A percentile compares a stretch with the other conserved stretches of the same genome.
Conservation (phyloP, 305 asterid species). For the Solanum hybrid region DNA sequence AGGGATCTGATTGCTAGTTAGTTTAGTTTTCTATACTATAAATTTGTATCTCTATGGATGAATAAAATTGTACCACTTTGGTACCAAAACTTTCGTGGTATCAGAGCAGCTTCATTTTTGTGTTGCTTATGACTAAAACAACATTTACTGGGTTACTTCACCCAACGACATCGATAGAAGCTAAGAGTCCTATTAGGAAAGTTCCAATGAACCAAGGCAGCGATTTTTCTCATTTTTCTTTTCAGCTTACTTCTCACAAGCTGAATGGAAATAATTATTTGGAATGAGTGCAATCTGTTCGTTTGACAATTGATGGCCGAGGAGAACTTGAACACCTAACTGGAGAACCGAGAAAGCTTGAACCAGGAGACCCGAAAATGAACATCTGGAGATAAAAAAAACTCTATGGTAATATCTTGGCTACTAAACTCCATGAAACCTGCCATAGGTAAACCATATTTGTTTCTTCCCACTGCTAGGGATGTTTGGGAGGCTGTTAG, state of each 20-base stretch:
- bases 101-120: not conserved
- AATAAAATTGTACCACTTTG: not conserved
- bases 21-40: not conserved
- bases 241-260: not conserved
- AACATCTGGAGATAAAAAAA: not conserved
- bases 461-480: not conserved
- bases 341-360: not conserved
- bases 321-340: not conserved
- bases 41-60: not conserved
- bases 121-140: not conserved
- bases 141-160: not conserved
- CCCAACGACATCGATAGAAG: not conserved
- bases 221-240: not conserved
- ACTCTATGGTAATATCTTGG: not conserved
- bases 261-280: not conserved
- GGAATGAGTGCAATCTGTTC: not conserved
- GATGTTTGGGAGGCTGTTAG: not conserved
- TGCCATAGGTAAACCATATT: not conserved
- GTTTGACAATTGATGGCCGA: not conserved
- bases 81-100: not conserved
- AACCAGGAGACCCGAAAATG: not conserved
- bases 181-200: not conserved
- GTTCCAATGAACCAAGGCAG: not conserved
- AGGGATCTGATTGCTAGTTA: not conserved
- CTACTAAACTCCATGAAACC: not conserved